Base-by-base conservation (phyloP, 2,329 filamentous ascomycete genomes). In the Hawksworthiomyces lignivorus region DNA sequence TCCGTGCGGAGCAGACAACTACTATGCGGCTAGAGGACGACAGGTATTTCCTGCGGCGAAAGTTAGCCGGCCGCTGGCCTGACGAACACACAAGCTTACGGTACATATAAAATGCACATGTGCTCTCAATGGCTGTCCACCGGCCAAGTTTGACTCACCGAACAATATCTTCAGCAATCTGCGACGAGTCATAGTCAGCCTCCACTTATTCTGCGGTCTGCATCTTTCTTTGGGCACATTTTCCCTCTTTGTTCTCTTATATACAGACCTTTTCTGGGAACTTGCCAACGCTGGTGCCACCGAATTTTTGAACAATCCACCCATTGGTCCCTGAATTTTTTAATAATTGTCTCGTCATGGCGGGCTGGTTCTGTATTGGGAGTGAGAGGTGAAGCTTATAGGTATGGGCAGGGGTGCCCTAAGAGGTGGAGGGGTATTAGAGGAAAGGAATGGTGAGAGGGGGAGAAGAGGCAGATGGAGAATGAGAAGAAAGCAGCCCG, bases 1-100 rank as follows among this genome's bases (percentile, higher is more conserved):
- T 96, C 60, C 92, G 75, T 31, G 92, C 92, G 47, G 92, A 98
- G 67, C 92, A 98, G 44, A 98, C 90, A 44, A 98, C 83, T 43
- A 88, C 89, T 50, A 96, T 80, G 61, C 82, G 82, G 58, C 87
- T 81, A 44, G 77, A 68, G 41, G 44, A 34, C 8, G 37, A 15
- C 4, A 52, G 40, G 31, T 51, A 50, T 33, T 44, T 29, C 22
- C 48, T 50, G 31, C 12, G 19, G 6, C 21, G 24, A 2, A 10
- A 31, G 45, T 41, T 38, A 47, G 40, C 15, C 15, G 22, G 18
- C 10, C 10, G 29, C 10, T 11, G 12, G 37, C 20, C 20, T 31
- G 17, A 8, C 10, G 37, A 14, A n/a, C 18, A n/a, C 21, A 33
- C 27, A 24, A 15, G 37, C 37, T n/a, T n/a, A n/a, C n/a, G n/a